Percentiles rank a stretch among this genome's conserved stretches.
Conservation (phyloP, 2,329 filamentous ascomycete genomes). For the Colletotrichum higginsianum region DNA sequence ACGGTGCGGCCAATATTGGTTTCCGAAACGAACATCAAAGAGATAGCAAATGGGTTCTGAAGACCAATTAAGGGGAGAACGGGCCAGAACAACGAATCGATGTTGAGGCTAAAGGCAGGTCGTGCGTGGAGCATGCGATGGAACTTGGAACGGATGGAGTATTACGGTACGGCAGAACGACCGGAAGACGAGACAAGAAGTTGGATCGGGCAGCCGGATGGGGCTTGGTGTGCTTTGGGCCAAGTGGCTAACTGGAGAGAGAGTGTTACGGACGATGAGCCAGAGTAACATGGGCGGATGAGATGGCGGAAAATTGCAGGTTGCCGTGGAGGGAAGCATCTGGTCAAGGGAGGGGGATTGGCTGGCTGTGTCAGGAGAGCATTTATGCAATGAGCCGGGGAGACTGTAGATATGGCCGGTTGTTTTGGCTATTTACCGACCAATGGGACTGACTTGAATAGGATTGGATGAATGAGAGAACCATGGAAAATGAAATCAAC, state of each 20-base stretch:
- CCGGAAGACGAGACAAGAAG: neutral
- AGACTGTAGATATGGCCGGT: neutral
- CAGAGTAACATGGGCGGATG: neutral
- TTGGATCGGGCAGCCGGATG: neutral
- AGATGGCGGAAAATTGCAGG: neutral
- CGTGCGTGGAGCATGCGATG: neutral
- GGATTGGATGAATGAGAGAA: neutral
- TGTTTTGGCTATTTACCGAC: conserved; percentile 22
- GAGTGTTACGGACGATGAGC: neutral
- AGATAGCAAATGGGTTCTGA: neutral
- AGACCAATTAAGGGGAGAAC: neutral
- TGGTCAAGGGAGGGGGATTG: too few relatives aligned
- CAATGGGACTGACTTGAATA: neutral
- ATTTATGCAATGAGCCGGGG: conserved; percentile 9
- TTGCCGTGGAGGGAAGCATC: neutral
- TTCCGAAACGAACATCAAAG: neutral
- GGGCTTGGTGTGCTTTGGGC: neutral
- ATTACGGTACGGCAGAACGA: neutral
- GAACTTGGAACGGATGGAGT: neutral
- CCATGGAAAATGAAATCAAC: too few relatives aligned
- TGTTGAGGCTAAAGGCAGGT: conserved; percentile 18
- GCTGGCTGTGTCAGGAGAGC: neutral
- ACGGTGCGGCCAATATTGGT: neutral
- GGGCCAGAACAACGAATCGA: neutral
- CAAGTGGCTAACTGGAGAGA: neutral